Evolutionary conservation across 768 basidiomycete species (phyloP).

Genomic region (Termitomyces sp.): DNA sequence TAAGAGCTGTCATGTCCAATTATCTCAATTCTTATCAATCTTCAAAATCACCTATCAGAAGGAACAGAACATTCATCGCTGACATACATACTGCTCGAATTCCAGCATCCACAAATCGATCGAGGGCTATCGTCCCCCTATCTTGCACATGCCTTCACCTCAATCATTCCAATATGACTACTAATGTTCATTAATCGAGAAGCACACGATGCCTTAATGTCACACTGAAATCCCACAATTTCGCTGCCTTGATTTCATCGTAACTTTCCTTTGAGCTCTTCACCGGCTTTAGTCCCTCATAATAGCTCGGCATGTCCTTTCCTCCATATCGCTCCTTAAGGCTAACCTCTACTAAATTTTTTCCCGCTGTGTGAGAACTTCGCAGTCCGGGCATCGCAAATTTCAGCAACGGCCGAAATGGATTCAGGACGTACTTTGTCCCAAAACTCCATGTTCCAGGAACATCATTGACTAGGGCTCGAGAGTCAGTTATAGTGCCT

Average conservation of each 20-base stretch:
- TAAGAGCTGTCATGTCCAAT: neutral
- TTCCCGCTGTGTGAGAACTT: slow-evolving; percentile 1
- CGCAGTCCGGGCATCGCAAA: neutral
- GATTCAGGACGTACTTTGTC: slow-evolving; percentile 6
- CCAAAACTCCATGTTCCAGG: neutral
- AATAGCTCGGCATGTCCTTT: neutral
- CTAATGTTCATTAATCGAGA: no score
- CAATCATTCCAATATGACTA: neutral
- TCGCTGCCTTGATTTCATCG: neutral
- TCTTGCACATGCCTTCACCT: neutral
- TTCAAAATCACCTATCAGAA: neutral
- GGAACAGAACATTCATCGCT: neutral
- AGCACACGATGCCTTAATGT: neutral
- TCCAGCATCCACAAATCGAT: neutral
- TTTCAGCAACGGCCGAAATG: neutral
- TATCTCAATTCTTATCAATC: neutral
- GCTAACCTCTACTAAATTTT: neutral
- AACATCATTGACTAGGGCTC: neutral
- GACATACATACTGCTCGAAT: neutral
- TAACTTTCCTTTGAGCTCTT: slow-evolving; percentile 4
- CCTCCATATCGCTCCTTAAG: neutral
- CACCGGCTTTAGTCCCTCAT: neutral
- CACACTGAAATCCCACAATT: slow-evolving; percentile 2
- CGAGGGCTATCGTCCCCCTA: neutral
- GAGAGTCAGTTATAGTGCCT: slow-evolving; percentile 3